Conservation (phyloP, 129 eudicot species). For the Pulicaria dysenterica region DNA sequence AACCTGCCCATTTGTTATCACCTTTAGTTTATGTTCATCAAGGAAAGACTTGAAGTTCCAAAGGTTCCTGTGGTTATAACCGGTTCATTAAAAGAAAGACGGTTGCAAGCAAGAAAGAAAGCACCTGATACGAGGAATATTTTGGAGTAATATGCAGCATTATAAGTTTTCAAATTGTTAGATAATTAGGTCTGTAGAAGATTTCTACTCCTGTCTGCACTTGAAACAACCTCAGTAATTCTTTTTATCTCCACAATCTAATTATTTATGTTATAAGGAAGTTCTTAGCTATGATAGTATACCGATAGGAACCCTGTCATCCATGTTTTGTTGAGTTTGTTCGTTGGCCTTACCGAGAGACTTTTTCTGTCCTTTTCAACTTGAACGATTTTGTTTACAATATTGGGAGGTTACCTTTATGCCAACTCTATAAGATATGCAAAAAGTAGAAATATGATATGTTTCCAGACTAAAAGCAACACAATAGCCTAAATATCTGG, state of each 20-base stretch:
- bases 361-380: constrained; percentile 7
- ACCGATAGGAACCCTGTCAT: constrained; percentile 16
- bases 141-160: constrained; percentile 5
- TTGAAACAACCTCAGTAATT: not conserved
- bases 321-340: constrained; percentile 13
- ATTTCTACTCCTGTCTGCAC: constrained; percentile 2
- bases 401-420: constrained; percentile 1
- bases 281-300: constrained; percentile 16
- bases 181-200: constrained; percentile 2
- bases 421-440: constrained; percentile 22
- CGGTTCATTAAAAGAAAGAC: not conserved
- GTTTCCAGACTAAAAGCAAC: constrained; percentile 18
- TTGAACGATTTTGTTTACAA: constrained; percentile 17
- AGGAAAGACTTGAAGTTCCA: not conserved
- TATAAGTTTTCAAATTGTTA: constrained; percentile 1
- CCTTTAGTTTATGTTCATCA: too few relatives aligned
- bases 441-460: constrained; percentile 1
- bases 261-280: constrained; percentile 23
- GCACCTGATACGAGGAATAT: not conserved
- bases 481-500: constrained; percentile 20
- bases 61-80: constrained; percentile 9
- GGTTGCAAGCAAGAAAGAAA: not conserved
- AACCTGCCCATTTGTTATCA: not conserved
- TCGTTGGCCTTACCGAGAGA: constrained; percentile 8
- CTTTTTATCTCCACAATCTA: not conserved